Evolutionary conservation across 306 rosid genomes (phyloP).

Genomic region (Mimosa bimucronata): DNA sequence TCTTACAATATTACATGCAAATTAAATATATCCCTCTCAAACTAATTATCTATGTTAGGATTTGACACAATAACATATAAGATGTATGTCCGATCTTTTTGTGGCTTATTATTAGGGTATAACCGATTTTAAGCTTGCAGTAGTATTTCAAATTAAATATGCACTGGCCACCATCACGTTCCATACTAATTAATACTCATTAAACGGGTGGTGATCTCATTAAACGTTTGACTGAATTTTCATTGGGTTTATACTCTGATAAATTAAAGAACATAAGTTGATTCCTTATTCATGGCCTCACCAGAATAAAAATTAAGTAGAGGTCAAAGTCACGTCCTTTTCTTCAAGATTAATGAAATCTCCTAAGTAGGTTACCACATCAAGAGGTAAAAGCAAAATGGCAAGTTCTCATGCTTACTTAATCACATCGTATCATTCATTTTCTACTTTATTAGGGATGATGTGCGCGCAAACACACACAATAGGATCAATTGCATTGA

Average conservation of each 20-base stretch:
- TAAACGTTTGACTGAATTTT: not conserved
- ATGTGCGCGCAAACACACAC: too few relatives aligned
- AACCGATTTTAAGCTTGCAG: not conserved
- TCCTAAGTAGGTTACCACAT: conserved; percentile 63
- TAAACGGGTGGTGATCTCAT: conserved; percentile 3
- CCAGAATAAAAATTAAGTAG: not conserved
- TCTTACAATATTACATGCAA: not conserved
- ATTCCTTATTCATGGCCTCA: not conserved
- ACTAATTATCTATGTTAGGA: not conserved
- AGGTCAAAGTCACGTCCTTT: conserved; percentile 33
- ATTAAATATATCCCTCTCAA: not conserved
- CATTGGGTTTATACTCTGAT: not conserved
- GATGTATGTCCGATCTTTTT: not conserved
- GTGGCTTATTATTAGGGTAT: not conserved
- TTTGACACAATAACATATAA: not conserved
- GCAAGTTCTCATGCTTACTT: conserved; percentile 43
- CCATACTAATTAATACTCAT: not conserved
- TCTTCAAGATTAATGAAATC: conserved; percentile 54
- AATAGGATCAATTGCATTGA: too few relatives aligned
- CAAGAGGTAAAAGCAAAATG: conserved; percentile 54
- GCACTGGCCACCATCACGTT: not conserved
- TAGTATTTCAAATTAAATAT: not conserved
- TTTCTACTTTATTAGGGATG: too few relatives aligned
- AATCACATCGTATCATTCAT: too few relatives aligned
- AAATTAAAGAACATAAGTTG: not conserved